Base-by-base conservation (phyloP, 306 rosid genomes). In the Hippophae tibetana region DNA sequence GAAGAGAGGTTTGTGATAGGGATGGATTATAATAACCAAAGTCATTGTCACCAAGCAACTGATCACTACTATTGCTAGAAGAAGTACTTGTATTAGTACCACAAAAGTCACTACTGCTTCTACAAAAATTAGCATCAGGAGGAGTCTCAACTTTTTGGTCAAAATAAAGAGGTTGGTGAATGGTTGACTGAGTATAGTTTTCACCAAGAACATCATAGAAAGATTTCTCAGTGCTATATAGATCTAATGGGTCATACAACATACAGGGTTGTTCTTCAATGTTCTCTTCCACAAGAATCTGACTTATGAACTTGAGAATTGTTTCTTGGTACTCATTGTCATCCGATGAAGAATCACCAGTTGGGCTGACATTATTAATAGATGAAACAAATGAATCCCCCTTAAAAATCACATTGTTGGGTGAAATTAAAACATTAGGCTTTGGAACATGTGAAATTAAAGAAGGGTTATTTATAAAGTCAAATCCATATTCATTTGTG, bases 231-330 rank as follows among this genome's bases (percentile, higher is more conserved):
- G 98, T 89, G 71, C 65, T 78, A 56, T 77, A 80, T 41, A 92
- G 95, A 10, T 69, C 85, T 70, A 83, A 69, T 43, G 95, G 94
- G 66, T 92, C 89, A 41, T 74, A 82, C 71, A 88, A 83, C 95
- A 83, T 81, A 59, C 79, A 75, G 42, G 96, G 96, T 58, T 78
- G 85, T 7, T 72, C 78, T 68, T 85, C 93, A 61, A 87, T 73
- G 62, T 83, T 84, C 54, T 92, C 96, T 63, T 89, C 93, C 69
- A 83, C 74, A 14, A 92, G 86, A 13, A 92, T 81, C 41, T 87
- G 92, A 42, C 69, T 79, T 46, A 87, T 81, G 76, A 48, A 92
- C 68, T 85, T 83, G 54, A 80, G 79, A 44, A 78, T 75, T 0
- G 84, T 71, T 66, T 81, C 89, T 14, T 84, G 76, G 60, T 76